Evolutionary conservation across 2,329 filamentous ascomycete genomes (phyloP), one percentile per base, ranked within the genome.

Genomic region (Cytospora chrysosperma): DNA sequence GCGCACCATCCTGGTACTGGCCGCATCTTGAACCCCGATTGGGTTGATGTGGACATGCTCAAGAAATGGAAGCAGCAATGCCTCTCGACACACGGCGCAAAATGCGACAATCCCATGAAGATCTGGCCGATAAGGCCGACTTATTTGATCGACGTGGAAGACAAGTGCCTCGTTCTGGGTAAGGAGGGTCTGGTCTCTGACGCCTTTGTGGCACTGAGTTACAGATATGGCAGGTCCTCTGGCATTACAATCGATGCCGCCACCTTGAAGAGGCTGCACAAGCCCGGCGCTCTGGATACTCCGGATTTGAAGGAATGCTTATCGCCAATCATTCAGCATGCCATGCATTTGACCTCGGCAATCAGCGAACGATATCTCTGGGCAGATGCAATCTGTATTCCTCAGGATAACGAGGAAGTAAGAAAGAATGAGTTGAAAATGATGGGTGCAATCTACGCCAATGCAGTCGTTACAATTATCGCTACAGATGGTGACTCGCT

Each of bases 381-480:
- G 73, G 72, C 75, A 30, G 73, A 75, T 66, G 69, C 70, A 37
- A 61, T 75, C 0, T 75, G 74, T 37, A 73, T 75, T 19, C 60
- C 72, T 30, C 72, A 75, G 50, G 69, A 71, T 28, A 64, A 68
- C 12, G 13, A 52, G 13, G 40, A 21, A n/a, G 4, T n/a, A 8
- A 43, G 17, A 43, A 5, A 7, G 7, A 2, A 61, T 4, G 50
- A 50, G 30, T 50, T 61, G 13, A 34, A 27, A 15, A 37, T 55
- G 27, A 61, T 61, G 51, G 59, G 59, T 1, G 56, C 69, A 47
- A 59, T 73, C 69, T 59, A 68, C 65, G 34, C 71, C 67, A 49
- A 67, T 49, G 51, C 67, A 59, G 19, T 69, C 67, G 56, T 70
- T 67, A 51, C 70, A 68, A 43, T 72, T 69, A 54, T 61, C 8